Percentiles rank a stretch among this genome's conserved stretches.
These are phyloP conservation scores for Cenchrus americanus DNA, from an alignment of 176 grass and related monocot species.

Conservation along the genomic window DNA sequence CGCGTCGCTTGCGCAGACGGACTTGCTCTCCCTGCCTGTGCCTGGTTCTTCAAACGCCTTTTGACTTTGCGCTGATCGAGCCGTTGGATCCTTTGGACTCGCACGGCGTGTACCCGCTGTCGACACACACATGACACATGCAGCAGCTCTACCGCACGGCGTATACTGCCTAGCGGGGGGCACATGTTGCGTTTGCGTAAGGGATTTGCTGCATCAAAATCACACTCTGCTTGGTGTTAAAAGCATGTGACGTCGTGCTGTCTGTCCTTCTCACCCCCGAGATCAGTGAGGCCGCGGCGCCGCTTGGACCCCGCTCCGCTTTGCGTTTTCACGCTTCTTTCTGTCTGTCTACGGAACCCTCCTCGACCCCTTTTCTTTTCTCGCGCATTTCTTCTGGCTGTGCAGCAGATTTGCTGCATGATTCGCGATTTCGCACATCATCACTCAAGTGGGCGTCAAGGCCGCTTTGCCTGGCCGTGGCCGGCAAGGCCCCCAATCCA, in stretches of 20 bases:
- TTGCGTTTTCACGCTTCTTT: slow-evolving; percentile 1
- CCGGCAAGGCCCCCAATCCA: neutral
- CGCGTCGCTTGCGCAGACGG: neutral
- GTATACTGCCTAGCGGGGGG: too few relatives aligned
- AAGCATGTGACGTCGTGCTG: neutral
- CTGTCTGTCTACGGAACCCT: neutral
- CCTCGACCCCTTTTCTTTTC: neutral
- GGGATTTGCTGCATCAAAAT: neutral
- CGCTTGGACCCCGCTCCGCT: neutral
- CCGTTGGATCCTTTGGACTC: neutral
- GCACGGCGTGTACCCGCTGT: neutral
- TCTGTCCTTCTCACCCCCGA: too few relatives aligned
- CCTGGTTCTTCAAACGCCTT: neutral
- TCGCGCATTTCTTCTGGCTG: neutral
- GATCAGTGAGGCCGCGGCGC: neutral
- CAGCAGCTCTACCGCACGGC: too few relatives aligned
- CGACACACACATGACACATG: neutral
- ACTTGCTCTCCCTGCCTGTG: neutral
- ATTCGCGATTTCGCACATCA: neutral
- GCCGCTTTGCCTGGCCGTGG: neutral
- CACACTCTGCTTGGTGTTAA: neutral
- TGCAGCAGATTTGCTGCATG: neutral
- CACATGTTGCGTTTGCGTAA: too few relatives aligned
- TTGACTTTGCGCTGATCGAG: slow-evolving; percentile 1
- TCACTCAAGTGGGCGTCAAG: neutral